Percentiles rank a stretch among this genome's conserved stretches.
These are phyloP conservation scores for Pseudogymnoascus sp. DNA, from an alignment of 2,329 filamentous ascomycete species.

Conservation along the genomic window DNA sequence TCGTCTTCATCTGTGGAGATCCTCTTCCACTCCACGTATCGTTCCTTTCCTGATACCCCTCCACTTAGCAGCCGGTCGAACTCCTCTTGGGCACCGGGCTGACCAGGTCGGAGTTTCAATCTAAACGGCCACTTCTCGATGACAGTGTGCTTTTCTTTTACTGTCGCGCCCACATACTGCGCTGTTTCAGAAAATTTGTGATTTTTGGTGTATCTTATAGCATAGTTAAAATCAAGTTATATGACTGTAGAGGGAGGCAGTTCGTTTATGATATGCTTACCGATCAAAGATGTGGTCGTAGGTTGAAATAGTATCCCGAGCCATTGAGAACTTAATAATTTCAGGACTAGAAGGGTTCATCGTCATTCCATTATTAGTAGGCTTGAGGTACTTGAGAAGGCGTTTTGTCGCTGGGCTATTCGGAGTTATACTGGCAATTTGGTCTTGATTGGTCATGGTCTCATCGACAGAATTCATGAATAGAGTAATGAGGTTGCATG, in stretches of 20 bases:
- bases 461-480: slow-evolving; percentile 34
- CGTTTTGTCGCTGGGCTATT: neutral
- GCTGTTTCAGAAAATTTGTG: neutral
- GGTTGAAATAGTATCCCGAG: neutral
- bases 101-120: slow-evolving; percentile 20
- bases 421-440: neutral
- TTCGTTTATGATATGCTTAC: neutral
- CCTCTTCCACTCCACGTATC: slow-evolving; percentile 31
- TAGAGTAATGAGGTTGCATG: slow-evolving; percentile 36
- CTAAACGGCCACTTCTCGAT: slow-evolving; percentile 29
- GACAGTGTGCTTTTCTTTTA: slow-evolving; percentile 16
- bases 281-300: neutral
- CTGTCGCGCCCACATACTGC: neutral
- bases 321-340: neutral
- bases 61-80: slow-evolving; percentile 24
- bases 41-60: slow-evolving; percentile 18
- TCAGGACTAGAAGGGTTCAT: neutral
- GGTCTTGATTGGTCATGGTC: slow-evolving; percentile 5
- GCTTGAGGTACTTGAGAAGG: neutral
- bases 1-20: neutral
- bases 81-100: slow-evolving; percentile 26
- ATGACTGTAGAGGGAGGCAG: neutral
- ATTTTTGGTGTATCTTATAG: neutral
- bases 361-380: neutral
- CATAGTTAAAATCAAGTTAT: neutral